These are phyloP conservation scores for Lactarius quietus DNA, from an alignment of 768 basidiomycete species.

Conservation along the genomic window DNA sequence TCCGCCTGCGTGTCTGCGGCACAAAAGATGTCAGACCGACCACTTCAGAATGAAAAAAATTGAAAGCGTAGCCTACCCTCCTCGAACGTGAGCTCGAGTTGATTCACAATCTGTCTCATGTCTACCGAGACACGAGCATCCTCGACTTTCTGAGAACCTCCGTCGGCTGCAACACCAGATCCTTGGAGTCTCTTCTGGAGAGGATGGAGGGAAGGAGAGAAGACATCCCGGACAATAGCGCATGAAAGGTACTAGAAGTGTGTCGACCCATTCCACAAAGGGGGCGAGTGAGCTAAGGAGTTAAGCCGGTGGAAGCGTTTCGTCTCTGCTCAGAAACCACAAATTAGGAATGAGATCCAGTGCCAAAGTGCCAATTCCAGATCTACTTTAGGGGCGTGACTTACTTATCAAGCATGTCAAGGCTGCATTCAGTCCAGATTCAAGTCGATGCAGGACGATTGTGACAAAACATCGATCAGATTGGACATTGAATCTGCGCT, in stretches of 20 bases:
- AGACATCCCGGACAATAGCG: not conserved
- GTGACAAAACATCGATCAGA: too few species aligned
- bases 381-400: not conserved
- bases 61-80: slow-evolving; percentile 43
- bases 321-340: not conserved
- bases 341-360: not conserved
- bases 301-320: not conserved
- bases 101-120: slow-evolving; percentile 20
- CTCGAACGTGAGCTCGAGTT: slow-evolving; percentile 45
- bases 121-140: too few species aligned
- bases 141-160: not conserved
- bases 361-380: not conserved
- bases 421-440: not conserved
- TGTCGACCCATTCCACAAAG: not conserved
- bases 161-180: not conserved
- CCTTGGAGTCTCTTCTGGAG: not conserved
- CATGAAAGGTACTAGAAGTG: not conserved
- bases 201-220: not conserved
- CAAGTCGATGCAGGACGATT: too few species aligned
- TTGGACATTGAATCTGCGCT: too few species aligned
- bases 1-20: slow-evolving; percentile 48
- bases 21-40: not conserved
- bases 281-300: too few species aligned
- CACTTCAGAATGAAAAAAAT: not conserved
- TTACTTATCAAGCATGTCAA: not conserved